A percentile compares a stretch with the other conserved stretches of the same genome.
These are phyloP conservation scores for Diaporthe sp. DNA, from an alignment of 2,329 filamentous ascomycete species.

Conservation along the genomic window DNA sequence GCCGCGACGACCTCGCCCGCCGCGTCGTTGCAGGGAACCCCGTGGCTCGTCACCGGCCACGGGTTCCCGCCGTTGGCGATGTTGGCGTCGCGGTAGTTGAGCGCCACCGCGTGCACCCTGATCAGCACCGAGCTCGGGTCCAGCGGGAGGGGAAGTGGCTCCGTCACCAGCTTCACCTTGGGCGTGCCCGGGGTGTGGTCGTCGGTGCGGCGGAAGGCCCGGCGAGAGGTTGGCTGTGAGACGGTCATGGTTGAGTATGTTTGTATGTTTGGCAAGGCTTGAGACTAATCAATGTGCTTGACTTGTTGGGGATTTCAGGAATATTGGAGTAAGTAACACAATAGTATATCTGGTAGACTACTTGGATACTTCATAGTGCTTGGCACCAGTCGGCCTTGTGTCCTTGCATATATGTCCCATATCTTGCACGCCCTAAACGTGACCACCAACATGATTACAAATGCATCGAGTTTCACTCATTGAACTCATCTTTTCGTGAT, in stretches of 20 bases:
- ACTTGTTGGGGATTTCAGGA: not conserved
- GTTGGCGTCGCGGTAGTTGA: constrained; percentile 54
- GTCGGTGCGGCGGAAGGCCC: constrained; percentile 7
- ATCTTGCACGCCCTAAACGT: not conserved
- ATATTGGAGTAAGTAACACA: not conserved
- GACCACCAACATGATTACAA: not conserved
- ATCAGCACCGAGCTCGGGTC: constrained; percentile 38
- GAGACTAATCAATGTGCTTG: not conserved
- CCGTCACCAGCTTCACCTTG: not conserved
- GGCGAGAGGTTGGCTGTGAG: not conserved
- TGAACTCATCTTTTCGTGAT: not conserved
- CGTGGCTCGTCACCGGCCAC: constrained; percentile 52
- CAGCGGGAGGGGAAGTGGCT: not conserved
- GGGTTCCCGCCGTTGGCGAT: constrained; percentile 57
- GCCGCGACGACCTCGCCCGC: not conserved
- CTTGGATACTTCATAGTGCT: not conserved
- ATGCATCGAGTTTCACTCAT: not conserved
- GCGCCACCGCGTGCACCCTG: constrained; percentile 51
- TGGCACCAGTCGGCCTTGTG: not conserved
- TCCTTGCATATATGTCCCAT: not conserved
- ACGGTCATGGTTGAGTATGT: not conserved
- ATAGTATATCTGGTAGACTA: not conserved
- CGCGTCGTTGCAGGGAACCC: not conserved
- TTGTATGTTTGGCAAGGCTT: not conserved
- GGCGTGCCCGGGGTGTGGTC: not conserved